A percentile compares a stretch with the other conserved stretches of the same genome.
Conservation (phyloP, 768 basidiomycete genomes). For the Rhodocollybia butyracea region DNA sequence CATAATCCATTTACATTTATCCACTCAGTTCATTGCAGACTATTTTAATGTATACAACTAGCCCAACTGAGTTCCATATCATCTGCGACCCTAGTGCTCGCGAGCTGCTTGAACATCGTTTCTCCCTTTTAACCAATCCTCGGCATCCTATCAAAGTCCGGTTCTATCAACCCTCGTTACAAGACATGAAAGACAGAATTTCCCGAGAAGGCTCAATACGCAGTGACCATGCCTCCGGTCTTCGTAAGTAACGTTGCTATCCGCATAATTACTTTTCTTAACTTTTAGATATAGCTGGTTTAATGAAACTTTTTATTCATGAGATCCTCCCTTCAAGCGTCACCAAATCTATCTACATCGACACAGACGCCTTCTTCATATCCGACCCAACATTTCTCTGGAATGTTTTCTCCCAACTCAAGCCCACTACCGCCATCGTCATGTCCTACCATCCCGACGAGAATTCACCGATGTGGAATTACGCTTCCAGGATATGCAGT, state of each 20-base stretch:
- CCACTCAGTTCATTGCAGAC: slow-evolving; percentile 21
- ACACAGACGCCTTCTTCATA: slow-evolving; percentile 51
- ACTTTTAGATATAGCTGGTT: slow-evolving; percentile 36
- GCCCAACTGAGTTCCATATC: slow-evolving; percentile 39
- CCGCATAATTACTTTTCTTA: neutral
- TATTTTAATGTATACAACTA: slow-evolving; percentile 34
- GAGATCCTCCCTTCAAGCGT: slow-evolving; percentile 43
- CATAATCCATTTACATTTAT: slow-evolving; percentile 9
- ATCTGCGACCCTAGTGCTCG: slow-evolving; percentile 44
- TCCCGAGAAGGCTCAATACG: slow-evolving; percentile 42
- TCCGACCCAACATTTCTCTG: slow-evolving; percentile 44
- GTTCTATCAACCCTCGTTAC: slow-evolving; percentile 38
- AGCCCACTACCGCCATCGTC: slow-evolving; percentile 33
- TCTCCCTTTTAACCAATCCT: slow-evolving; percentile 37
- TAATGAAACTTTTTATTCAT: slow-evolving; percentile 53
- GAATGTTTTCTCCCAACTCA: slow-evolving; percentile 34
- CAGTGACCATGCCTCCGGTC: slow-evolving; percentile 45
- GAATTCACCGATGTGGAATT: slow-evolving; percentile 34
- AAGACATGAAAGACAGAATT: slow-evolving; percentile 40
- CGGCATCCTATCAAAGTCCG: slow-evolving; percentile 32
- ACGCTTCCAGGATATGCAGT: slow-evolving; percentile 46
- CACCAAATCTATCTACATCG: slow-evolving; percentile 45
- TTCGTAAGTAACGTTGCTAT: slow-evolving; percentile 31
- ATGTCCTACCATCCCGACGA: slow-evolving; percentile 46
- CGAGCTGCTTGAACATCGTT: slow-evolving; percentile 31